Base-by-base conservation (phyloP, 177 flowering plant genomes). In the Vitis hybrid region DNA sequence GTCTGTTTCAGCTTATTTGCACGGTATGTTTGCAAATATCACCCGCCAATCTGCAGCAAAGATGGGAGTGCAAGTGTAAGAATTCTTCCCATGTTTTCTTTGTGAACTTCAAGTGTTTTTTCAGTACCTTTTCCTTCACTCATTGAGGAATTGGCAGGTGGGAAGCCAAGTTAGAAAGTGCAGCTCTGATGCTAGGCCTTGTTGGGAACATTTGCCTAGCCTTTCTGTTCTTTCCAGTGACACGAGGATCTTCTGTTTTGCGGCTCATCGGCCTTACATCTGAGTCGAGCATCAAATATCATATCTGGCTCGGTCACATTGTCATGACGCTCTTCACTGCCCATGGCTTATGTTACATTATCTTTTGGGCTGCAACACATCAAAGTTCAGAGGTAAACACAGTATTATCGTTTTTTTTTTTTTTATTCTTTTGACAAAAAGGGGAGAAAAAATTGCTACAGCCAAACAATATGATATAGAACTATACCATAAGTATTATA, bases 131-230 rank as follows among this genome's bases (percentile, higher is more conserved):
- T 31, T 15, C 12, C 11, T 11, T 7, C 47, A 38, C 9, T 38
- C 8, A 0, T 38, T 38, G 47, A 38, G 47, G 47, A 0, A 5
- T 71, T 73, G 59, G 67, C 79, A 86, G 90, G 66, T 81, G 87
- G 88, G 50, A 81, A 74, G 73, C 81, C 2, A 88, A 78, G 75
- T 82, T 88, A 13, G 61, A 82, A 5, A 77, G 79, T 51, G 84
- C 75, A 13, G 66, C 79, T 10, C 49, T 82, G 70, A 82, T 80
- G 68, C 81, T 87, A 1, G 90, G 92, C 4, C 72, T 71, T 11
- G 44, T 87, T 14, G 92, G 90, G 54, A 83, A 85, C 80, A 80
- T 81, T 57, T 74, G 87, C 44, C 80, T 77, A 77, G 85, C 90
- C 31, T 86, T 86, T 75, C 76, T 86, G 11, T 86, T 86, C 82